A percentile compares a stretch with the other conserved stretches of the same genome.
These are phyloP conservation scores for Ambrosia trifida DNA, from an alignment of 129 eudicot species.

Conservation along the genomic window DNA sequence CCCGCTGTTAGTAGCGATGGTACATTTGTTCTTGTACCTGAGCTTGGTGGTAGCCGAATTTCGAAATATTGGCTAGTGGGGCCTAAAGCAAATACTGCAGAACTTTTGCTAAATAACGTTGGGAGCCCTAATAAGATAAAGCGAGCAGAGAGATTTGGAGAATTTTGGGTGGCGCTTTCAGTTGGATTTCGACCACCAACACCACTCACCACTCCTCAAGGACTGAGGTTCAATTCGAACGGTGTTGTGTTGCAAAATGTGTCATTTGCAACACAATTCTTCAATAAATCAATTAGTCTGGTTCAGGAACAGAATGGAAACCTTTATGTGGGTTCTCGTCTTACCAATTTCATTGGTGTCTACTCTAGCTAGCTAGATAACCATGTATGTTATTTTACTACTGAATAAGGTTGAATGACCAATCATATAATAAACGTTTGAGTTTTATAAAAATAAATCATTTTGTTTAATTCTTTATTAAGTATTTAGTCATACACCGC, in stretches of 20 bases:
- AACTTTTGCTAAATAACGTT: slow-evolving; percentile 4
- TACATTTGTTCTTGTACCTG: slow-evolving; percentile 25
- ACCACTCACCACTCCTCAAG: slow-evolving; percentile 7
- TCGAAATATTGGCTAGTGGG: slow-evolving; percentile 36
- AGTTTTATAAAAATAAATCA: background rate
- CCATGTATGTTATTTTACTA: background rate
- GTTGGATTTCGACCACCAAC: background rate
- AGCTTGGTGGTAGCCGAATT: background rate
- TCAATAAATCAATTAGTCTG: background rate
- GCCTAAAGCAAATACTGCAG: slow-evolving; percentile 24
- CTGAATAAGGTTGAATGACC: slow-evolving; percentile 8
- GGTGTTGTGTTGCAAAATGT: slow-evolving; percentile 27
- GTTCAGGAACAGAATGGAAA: slow-evolving; percentile 23
- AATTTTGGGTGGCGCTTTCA: slow-evolving; percentile 37
- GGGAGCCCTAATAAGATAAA: slow-evolving; percentile 28
- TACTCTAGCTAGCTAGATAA: slow-evolving; percentile 17
- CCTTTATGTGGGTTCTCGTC: slow-evolving; percentile 27
- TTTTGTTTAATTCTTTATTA: background rate
- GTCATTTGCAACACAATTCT: slow-evolving; percentile 15
- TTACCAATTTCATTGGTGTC: slow-evolving; percentile 25
- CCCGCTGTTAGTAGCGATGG: slow-evolving; percentile 29
- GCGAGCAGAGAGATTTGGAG: slow-evolving; percentile 2
- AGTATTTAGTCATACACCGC: background rate
- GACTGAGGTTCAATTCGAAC: slow-evolving; percentile 6
- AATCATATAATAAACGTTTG: background rate